Percentiles rank a stretch among this genome's conserved stretches.
phyloP scores from a whole-genome alignment of 2,329 filamentous ascomycete species.

The Bipolaris oryzae region DNA sequence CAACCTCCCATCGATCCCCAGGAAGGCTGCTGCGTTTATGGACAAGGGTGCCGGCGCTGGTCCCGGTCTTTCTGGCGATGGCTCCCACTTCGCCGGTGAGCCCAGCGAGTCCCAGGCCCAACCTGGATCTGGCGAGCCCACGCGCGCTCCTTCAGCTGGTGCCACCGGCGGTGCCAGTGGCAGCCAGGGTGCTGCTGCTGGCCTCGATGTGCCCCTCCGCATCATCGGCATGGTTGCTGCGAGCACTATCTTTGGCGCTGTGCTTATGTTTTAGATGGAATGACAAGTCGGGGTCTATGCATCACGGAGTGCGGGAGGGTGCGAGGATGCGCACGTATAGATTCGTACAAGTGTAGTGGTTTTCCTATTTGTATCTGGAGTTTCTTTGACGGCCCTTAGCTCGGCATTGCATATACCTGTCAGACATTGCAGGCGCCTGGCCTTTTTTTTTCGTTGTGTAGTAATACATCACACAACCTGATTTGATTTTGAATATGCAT shows the following conservation, averaged over 20 bases:
- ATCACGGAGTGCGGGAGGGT: background rate
- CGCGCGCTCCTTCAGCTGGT: constrained; percentile 27
- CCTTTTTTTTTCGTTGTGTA: constrained; percentile 13
- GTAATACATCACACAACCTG: constrained; percentile 12
- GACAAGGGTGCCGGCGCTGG: constrained; percentile 62
- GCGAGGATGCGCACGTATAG: constrained; percentile 6
- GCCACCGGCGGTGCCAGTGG: constrained; percentile 10
- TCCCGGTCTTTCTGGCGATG: constrained; percentile 60
- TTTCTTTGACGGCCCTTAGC: constrained; percentile 4
- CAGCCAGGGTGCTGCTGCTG: constrained; percentile 26
- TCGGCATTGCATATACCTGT: constrained; percentile 13
- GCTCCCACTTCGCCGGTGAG: constrained; percentile 42
- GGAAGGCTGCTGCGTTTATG: constrained; percentile 62
- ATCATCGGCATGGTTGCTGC: constrained; percentile 40
- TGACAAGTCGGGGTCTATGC: background rate
- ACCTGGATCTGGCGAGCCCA: constrained; percentile 37
- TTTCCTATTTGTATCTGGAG: constrained; percentile 9
- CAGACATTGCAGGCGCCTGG: constrained; percentile 16
- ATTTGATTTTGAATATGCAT: background rate
- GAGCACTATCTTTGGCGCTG: constrained; percentile 41
- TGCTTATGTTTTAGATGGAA: constrained; percentile 36
- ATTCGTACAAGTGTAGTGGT: constrained; percentile 11
- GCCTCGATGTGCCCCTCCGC: constrained; percentile 36
- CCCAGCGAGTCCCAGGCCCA: constrained; percentile 36
- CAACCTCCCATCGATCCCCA: constrained; percentile 63